phyloP scores from a whole-genome alignment of 805 yeast species.

The Lipomyces anomalus region DNA sequence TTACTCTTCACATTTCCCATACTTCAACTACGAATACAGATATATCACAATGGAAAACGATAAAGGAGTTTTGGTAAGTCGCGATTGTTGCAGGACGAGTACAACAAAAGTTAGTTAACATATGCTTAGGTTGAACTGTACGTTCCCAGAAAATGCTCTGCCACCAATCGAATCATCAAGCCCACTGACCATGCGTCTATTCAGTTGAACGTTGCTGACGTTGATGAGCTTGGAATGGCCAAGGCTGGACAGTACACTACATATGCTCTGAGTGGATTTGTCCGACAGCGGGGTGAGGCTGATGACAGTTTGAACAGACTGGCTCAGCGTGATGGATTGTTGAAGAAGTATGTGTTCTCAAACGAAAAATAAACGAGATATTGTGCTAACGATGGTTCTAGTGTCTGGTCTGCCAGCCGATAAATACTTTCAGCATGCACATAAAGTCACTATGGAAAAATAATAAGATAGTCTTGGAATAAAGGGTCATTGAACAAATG shows the following conservation, averaged over 20 bases:
- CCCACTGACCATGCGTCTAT: slow-evolving; percentile 99
- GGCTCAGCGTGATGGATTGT: slow-evolving; percentile 97
- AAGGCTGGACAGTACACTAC: slow-evolving; percentile 86
- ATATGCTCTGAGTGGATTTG: slow-evolving; percentile 95
- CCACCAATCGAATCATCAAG: slow-evolving; percentile 99
- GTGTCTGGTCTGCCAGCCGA: slow-evolving; percentile 31
- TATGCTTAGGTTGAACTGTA: slow-evolving; percentile 89
- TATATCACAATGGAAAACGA: slow-evolving; percentile 96
- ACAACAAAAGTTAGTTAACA: no score
- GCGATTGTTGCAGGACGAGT: neutral
- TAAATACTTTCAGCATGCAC: slow-evolving; percentile 15
- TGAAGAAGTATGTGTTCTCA: slow-evolving; percentile 59
- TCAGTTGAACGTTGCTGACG: slow-evolving; percentile 97
- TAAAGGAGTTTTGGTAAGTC: slow-evolving; percentile 97
- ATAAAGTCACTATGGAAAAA: slow-evolving; percentile 1
- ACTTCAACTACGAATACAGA: neutral
- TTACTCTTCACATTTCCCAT: neutral
- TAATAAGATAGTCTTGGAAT: slow-evolving; percentile 3
- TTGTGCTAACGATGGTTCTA: slow-evolving; percentile 10
- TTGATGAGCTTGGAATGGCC: slow-evolving; percentile 94
- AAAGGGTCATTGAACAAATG: slow-evolving; percentile 3
- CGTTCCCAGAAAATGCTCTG: slow-evolving; percentile 99
- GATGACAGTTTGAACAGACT: slow-evolving; percentile 99
- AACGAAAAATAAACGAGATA: slow-evolving; percentile 61
- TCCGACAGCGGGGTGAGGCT: slow-evolving; percentile 99